Conservation (phyloP, 2,329 filamentous ascomycete genomes). For the Trichocomaceae sp. region DNA sequence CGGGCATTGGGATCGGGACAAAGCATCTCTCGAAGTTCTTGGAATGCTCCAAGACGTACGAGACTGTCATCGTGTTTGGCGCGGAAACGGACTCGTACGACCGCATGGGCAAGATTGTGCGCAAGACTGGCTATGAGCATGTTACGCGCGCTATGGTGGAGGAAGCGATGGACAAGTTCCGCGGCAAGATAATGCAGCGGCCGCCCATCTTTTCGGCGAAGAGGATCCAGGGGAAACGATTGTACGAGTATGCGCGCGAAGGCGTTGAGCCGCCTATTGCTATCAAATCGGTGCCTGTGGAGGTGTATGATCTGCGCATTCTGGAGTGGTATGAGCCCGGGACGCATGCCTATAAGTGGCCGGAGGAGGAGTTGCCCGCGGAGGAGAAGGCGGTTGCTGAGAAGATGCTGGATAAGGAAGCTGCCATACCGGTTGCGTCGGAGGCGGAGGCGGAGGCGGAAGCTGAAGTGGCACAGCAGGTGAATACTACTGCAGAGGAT, state of each 20-base stretch:
- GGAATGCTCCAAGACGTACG: conserved; percentile 86
- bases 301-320: conserved; percentile 70
- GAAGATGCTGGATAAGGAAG: conserved; percentile 49
- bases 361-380: conserved; percentile 66
- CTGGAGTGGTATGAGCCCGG: conserved; percentile 79
- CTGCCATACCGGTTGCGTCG: conserved; percentile 18
- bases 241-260: conserved; percentile 93
- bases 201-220: conserved; percentile 90
- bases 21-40: conserved; percentile 75
- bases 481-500: conserved; percentile 11
- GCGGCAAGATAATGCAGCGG: conserved; percentile 78
- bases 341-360: conserved; percentile 71
- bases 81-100: conserved; percentile 93
- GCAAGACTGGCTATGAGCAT: conserved; percentile 67
- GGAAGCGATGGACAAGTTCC: conserved; percentile 60
- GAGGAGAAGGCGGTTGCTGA: conserved; percentile 72
- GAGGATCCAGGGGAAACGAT: conserved; percentile 84
- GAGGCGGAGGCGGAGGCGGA: conserved; percentile 15
- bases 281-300: conserved; percentile 72
- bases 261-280: conserved; percentile 79
- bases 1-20: conserved; percentile 80
- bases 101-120: conserved; percentile 72
- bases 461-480: too few species aligned
- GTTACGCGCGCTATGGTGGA: conserved; percentile 74
- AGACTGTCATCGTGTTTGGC: conserved; percentile 82